Conservation (phyloP, 768 basidiomycete genomes). For the Coprinopsis strossmayeri region DNA sequence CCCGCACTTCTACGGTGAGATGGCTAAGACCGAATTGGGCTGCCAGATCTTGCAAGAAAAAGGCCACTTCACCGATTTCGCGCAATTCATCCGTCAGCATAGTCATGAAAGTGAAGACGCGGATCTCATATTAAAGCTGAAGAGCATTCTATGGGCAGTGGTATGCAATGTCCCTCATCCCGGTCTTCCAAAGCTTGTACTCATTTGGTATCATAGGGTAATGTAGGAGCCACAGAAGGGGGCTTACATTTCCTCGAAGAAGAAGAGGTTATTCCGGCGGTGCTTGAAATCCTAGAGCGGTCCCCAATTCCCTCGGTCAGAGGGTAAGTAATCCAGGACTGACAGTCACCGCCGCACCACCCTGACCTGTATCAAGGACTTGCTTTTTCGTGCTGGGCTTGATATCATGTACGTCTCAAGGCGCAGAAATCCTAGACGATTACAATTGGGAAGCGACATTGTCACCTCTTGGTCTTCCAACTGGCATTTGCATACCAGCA, state of each 20-base stretch:
- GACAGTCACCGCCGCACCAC: neutral
- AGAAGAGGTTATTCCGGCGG: constrained; percentile 85
- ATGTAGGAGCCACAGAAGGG: constrained; percentile 84
- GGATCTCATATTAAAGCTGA: constrained; percentile 81
- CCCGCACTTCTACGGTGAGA: constrained; percentile 95
- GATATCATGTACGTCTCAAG: constrained; percentile 86
- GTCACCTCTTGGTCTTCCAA: constrained; percentile 79
- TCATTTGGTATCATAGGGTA: constrained; percentile 53
- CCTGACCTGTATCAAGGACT: constrained; percentile 46
- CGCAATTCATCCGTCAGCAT: constrained; percentile 84
- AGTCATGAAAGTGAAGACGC: constrained; percentile 78
- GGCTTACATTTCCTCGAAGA: constrained; percentile 95
- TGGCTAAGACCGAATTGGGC: constrained; percentile 94
- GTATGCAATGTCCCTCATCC: constrained; percentile 45
- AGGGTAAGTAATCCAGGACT: constrained; percentile 52
- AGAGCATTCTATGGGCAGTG: constrained; percentile 95
- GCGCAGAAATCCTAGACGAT: constrained; percentile 90
- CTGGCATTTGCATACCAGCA: constrained; percentile 87
- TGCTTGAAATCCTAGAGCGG: constrained; percentile 86
- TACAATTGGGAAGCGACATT: constrained; percentile 90
- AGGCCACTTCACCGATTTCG: constrained; percentile 87
- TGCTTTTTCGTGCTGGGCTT: constrained; percentile 95
- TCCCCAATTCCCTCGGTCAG: constrained; percentile 86
- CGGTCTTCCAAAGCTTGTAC: neutral
- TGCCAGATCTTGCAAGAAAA: constrained; percentile 88